Evolutionary conservation across 2,329 filamentous ascomycete genomes (phyloP).

Genomic region (Aspergillus chevalieri): DNA sequence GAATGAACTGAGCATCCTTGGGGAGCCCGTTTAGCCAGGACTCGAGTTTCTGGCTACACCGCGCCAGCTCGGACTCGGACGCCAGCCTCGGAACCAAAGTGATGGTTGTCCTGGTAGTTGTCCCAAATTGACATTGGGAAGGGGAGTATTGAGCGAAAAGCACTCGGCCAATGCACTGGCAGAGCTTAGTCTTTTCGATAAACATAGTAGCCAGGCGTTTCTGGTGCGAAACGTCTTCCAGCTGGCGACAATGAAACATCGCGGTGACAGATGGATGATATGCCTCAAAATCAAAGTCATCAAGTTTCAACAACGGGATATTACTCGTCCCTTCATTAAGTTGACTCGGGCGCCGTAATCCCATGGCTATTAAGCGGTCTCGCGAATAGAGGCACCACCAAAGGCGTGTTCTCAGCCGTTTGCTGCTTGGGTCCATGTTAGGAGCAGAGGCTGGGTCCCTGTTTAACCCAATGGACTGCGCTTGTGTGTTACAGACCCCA

Average conservation of each 20-base stretch:
- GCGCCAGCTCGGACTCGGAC: slow-evolving; percentile 66
- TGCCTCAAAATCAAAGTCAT: slow-evolving; percentile 69
- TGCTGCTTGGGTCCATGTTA: slow-evolving; percentile 60
- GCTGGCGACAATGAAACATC: slow-evolving; percentile 60
- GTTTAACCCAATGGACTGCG: slow-evolving; percentile 80
- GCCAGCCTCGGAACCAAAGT: slow-evolving; percentile 80
- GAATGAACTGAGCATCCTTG: slow-evolving; percentile 60
- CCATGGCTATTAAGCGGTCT: slow-evolving; percentile 78
- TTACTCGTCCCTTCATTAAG: slow-evolving; percentile 89
- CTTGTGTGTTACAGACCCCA: slow-evolving; percentile 80
- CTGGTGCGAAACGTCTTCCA: slow-evolving; percentile 66
- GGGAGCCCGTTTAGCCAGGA: slow-evolving; percentile 68
- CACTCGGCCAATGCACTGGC: slow-evolving; percentile 77
- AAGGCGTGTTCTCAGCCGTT: slow-evolving; percentile 76
- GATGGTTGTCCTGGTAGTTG: slow-evolving; percentile 64
- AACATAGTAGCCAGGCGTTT: slow-evolving; percentile 74
- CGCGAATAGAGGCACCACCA: slow-evolving; percentile 96
- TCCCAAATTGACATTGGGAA: slow-evolving; percentile 65
- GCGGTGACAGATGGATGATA: slow-evolving; percentile 61
- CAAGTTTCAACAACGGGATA: slow-evolving; percentile 74
- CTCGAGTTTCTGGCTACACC: slow-evolving; percentile 68
- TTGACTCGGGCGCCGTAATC: slow-evolving; percentile 78
- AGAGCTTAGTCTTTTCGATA: slow-evolving; percentile 80
- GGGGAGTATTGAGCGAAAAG: slow-evolving; percentile 83
- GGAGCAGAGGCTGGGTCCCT: slow-evolving; percentile 60